A percentile compares a stretch with the other conserved stretches of the same genome.
Conservation (phyloP, 306 rosid species). For the Prunus davidiana region DNA sequence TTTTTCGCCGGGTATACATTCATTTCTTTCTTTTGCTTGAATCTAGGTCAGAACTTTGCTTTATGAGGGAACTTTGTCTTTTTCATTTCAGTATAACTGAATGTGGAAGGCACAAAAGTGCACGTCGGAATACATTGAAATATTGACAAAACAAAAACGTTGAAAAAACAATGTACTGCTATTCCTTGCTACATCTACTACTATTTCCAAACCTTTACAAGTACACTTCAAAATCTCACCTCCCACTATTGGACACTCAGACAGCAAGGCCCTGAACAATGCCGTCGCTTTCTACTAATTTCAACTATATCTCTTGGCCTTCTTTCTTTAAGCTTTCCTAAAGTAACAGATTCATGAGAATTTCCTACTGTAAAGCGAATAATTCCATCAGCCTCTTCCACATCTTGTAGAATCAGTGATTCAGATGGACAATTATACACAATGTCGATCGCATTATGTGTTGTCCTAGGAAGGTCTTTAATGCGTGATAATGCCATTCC, state of each 20-base stretch:
- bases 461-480: slow-evolving; percentile 62
- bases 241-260: slow-evolving; percentile 56
- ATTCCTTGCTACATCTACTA: slow-evolving; percentile 27
- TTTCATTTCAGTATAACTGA: too few relatives aligned
- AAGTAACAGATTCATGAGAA: slow-evolving; percentile 50
- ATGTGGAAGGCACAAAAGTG: not conserved
- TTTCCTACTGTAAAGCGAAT: slow-evolving; percentile 51
- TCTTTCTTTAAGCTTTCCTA: slow-evolving; percentile 72
- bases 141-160: not conserved
- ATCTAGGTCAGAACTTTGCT: too few relatives aligned
- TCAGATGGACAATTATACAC: slow-evolving; percentile 53
- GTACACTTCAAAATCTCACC: slow-evolving; percentile 50
- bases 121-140: not conserved
- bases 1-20: too few relatives aligned
- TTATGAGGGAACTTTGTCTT: too few relatives aligned
- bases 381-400: slow-evolving; percentile 61
- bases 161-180: slow-evolving; percentile 11
- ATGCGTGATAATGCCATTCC: slow-evolving; percentile 53
- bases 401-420: slow-evolving; percentile 62
- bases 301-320: slow-evolving; percentile 69
- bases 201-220: slow-evolving; percentile 22
- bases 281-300: slow-evolving; percentile 52
- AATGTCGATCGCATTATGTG: slow-evolving; percentile 43
- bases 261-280: slow-evolving; percentile 58
- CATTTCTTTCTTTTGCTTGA: too few relatives aligned